Conservation (phyloP, 1,284 basidiomycete species). For the Mycosarcoma maydis region DNA sequence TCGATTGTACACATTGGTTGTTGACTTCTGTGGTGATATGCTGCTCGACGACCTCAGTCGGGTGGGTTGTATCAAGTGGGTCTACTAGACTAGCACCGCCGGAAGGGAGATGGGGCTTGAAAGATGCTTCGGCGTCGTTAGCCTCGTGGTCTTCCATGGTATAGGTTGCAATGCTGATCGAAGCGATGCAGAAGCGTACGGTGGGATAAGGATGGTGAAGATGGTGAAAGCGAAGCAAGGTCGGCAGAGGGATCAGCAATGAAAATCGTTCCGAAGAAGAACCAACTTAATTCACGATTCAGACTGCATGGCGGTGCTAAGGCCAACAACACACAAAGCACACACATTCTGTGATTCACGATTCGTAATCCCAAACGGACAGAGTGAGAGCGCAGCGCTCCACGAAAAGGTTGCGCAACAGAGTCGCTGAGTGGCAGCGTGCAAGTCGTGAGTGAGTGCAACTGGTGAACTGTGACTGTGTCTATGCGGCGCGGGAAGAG, state of each 20-base stretch:
- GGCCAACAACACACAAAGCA: background rate
- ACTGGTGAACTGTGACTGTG: background rate
- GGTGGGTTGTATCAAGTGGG: conserved; percentile 6
- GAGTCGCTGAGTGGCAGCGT: no score
- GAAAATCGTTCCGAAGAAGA: conserved; percentile 10
- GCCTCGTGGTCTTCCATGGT: conserved; percentile 30
- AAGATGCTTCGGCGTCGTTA: conserved; percentile 12
- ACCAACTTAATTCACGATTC: no score
- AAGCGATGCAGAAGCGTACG: background rate
- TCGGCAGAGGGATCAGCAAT: no score
- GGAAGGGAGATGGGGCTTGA: conserved; percentile 39
- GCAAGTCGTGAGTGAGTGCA: no score
- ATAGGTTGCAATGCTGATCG: conserved; percentile 69
- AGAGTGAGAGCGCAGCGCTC: no score
- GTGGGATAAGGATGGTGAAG: conserved; percentile 66
- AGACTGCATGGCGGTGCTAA: background rate
- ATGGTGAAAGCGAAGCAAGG: conserved; percentile 68
- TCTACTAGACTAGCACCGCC: conserved; percentile 37
- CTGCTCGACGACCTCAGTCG: background rate
- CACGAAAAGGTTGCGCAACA: no score
- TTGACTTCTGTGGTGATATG: background rate
- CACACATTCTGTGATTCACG: no score
- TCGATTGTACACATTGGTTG: background rate
- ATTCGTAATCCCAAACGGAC: no score
- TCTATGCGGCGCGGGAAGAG: background rate